A percentile compares a stretch with the other conserved stretches of the same genome.
Evolutionary conservation across 495 filamentous ascomycete genomes (phyloP).

Genomic region (Trichoderma orchidacearum): DNA sequence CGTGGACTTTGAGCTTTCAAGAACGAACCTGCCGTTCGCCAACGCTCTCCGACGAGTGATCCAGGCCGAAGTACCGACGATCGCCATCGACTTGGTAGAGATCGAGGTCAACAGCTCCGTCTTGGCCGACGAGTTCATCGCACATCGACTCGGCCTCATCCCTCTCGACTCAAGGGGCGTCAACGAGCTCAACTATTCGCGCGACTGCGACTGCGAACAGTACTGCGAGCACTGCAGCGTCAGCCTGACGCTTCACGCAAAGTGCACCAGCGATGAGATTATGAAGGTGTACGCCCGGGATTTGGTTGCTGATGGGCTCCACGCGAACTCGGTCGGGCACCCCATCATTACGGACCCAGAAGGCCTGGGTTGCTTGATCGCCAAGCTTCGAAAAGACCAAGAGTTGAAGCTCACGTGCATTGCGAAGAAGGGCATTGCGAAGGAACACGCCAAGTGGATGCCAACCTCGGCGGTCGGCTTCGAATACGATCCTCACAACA

Average conservation of each 20-base stretch:
- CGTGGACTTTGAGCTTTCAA: slow-evolving; percentile 71
- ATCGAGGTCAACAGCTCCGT: slow-evolving; percentile 88
- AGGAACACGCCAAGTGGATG: slow-evolving; percentile 97
- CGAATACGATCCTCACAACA: slow-evolving; percentile 96
- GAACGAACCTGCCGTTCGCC: slow-evolving; percentile 76
- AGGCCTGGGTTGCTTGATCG: slow-evolving; percentile 66
- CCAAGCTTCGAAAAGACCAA: slow-evolving; percentile 77
- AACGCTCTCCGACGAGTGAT: slow-evolving; percentile 89
- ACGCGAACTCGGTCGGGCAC: slow-evolving; percentile 46
- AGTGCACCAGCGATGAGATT: slow-evolving; percentile 65
- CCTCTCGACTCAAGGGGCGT: slow-evolving; percentile 75
- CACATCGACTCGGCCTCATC: slow-evolving; percentile 83
- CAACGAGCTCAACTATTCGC: slow-evolving; percentile 72
- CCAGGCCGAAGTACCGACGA: slow-evolving; percentile 86
- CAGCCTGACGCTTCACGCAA: slow-evolving; percentile 64
- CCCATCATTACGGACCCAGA: slow-evolving; percentile 80
- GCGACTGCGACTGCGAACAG: slow-evolving; percentile 91
- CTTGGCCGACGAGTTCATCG: slow-evolving; percentile 88
- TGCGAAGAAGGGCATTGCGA: slow-evolving; percentile 96
- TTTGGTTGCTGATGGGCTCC: slow-evolving; percentile 54
- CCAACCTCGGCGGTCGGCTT: slow-evolving; percentile 86
- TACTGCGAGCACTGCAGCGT: slow-evolving; percentile 86
- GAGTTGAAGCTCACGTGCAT: slow-evolving; percentile 80
- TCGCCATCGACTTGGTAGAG: slow-evolving; percentile 91
- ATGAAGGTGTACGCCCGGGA: slow-evolving; percentile 89